These are phyloP conservation scores for Recurvomyces mirabilis DNA, from an alignment of 495 filamentous ascomycete genomes.

Conservation along the genomic window DNA sequence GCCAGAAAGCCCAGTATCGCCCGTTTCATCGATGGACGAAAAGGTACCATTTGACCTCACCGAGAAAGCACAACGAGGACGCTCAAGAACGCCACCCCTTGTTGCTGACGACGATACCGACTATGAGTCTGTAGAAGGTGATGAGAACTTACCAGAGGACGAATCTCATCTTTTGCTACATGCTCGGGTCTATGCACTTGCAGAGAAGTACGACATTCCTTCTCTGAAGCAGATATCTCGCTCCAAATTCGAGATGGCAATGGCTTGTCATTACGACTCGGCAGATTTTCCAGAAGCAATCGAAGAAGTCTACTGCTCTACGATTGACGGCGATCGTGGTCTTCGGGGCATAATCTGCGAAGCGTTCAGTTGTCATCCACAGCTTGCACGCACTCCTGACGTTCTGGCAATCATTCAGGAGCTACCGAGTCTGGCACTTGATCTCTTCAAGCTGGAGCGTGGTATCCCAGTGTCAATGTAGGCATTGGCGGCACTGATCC, in stretches of 20 bases:
- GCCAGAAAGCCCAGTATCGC: slow-evolving; percentile 5
- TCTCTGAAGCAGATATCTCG: slow-evolving; percentile 32
- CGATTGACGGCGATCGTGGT: slow-evolving; percentile 28
- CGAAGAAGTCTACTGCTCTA: slow-evolving; percentile 34
- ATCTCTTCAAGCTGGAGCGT: slow-evolving; percentile 27
- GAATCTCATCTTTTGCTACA: slow-evolving; percentile 28
- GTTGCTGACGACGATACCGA: slow-evolving; percentile 11
- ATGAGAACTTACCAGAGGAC: slow-evolving; percentile 20
- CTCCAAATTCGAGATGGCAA: slow-evolving; percentile 30
- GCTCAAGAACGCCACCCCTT: slow-evolving; percentile 11
- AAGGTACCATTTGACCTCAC: background rate
- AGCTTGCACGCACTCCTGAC: slow-evolving; percentile 27
- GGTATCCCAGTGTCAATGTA: slow-evolving; percentile 27
- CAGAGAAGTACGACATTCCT: slow-evolving; percentile 36
- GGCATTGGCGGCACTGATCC: no score
- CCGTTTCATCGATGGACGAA: background rate
- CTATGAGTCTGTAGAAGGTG: slow-evolving; percentile 11
- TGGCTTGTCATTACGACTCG: slow-evolving; percentile 24
- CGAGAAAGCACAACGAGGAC: background rate
- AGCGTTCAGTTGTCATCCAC: slow-evolving; percentile 27
- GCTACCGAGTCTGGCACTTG: slow-evolving; percentile 27
- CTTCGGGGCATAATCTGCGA: slow-evolving; percentile 20
- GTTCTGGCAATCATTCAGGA: slow-evolving; percentile 26
- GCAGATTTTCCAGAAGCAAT: slow-evolving; percentile 33
- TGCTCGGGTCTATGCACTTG: slow-evolving; percentile 33